A percentile compares a stretch with the other conserved stretches of the same genome.
These are phyloP conservation scores for Fusarium sp. DNA, from an alignment of 2,329 filamentous ascomycete species.

Conservation along the genomic window DNA sequence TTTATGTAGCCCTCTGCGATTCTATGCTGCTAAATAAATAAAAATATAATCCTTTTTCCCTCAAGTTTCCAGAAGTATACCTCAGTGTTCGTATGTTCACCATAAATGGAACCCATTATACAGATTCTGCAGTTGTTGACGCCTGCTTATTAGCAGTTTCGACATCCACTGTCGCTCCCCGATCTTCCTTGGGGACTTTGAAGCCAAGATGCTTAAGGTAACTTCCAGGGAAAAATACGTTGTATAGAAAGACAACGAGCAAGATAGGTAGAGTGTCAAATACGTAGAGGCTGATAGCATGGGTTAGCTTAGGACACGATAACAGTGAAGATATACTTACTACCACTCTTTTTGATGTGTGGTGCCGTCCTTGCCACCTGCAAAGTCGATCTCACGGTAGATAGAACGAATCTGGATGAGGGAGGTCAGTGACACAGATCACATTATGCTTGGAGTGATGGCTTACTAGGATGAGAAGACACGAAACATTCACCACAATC, in stretches of 20 bases:
- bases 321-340: neutral
- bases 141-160: neutral
- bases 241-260: conserved; percentile 35
- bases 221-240: conserved; percentile 33
- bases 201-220: conserved; percentile 39
- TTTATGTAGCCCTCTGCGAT: too few species aligned
- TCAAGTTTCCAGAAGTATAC: too few species aligned
- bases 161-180: neutral
- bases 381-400: conserved; percentile 40
- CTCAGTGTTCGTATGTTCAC: too few species aligned
- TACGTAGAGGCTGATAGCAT: conserved; percentile 15
- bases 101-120: accelerated
- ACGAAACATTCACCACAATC: conserved; percentile 31
- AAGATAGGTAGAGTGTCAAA: conserved; percentile 38
- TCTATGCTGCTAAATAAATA: too few species aligned
- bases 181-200: conserved; percentile 12
- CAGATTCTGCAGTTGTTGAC: neutral
- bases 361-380: conserved; percentile 26
- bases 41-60: too few species aligned
- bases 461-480: conserved; percentile 37
- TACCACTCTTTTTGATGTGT: conserved; percentile 42
- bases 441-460: accelerated
- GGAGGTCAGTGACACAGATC: neutral
- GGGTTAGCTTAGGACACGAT: accelerated
- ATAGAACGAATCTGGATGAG: conserved; percentile 32